Base-by-base conservation (phyloP, 148 eudicot genomes). In the Rhododendron williamsianum region DNA sequence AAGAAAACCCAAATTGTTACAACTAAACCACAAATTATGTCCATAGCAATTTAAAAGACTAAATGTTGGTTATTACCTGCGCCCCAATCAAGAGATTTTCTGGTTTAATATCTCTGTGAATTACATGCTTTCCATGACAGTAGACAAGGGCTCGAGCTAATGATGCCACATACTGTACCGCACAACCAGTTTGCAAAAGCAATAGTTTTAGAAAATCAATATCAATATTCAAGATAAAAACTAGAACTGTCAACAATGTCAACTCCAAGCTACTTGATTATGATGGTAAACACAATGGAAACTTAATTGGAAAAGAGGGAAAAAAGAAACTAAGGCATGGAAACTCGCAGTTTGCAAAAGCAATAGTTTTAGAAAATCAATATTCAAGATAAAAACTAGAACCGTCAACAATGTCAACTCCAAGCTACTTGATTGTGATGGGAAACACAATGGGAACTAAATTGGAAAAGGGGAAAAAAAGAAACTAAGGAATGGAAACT, bases 21-120 rank as follows among this genome's bases (percentile, higher is more conserved):
- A 3, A 10, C 25, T 27, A 36, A 15, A 78, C 85, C 51, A 51
- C 76, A 78, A 25, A 48, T 16, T 41, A 54, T 13, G 67, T 87
- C 36, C 8, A 63, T 35, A 13, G 35, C 4, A 16, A 76, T 51
- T 78, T 83, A 12, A 52, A 12, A 67, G 85, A 54, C 9, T 3
- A 30, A 38, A 76, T 76, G 54, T 82, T 23, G 86, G 69, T 87
- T 80, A 30, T 80, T 77, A 97, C 99, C 99, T 95, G 95, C 88
- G 94, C 95, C 58, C 98, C 98, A 54, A 97, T 91, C 86, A 97
- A 87, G 84, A 97, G 98, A 84, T 97, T 97, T 90, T 97, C 99
- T 82, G 99, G 99, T 89, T 97, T 97, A 13, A 97, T 97, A 88
- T 97, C 99, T 90, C 99, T 89, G 86, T 96, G 99, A 80, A 96